A percentile compares a stretch with the other conserved stretches of the same genome.
phyloP scores from a whole-genome alignment of 108 stramenopile genomes.

The Skeletonema marinoi region DNA sequence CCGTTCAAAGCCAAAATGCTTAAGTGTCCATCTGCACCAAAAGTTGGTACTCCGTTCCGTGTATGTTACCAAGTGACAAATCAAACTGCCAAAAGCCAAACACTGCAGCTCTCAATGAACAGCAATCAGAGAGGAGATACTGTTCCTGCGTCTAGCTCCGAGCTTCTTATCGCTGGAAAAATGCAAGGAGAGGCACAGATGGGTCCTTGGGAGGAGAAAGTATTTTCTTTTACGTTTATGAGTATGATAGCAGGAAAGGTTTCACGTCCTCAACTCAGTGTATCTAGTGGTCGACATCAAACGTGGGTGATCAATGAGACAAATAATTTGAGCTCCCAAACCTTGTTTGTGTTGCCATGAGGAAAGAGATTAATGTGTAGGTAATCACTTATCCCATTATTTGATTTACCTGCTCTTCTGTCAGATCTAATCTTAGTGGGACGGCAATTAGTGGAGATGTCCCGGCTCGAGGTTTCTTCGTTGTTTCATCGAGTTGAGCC shows the following conservation, averaged over 20 bases:
- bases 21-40: constrained; percentile 46
- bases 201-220: constrained; percentile 60
- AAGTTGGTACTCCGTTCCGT: constrained; percentile 67
- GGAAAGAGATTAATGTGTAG: not conserved
- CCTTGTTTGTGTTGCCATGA: constrained; percentile 52
- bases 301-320: constrained; percentile 68
- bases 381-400: constrained; percentile 44
- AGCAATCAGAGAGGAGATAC: constrained; percentile 16
- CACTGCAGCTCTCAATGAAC: constrained; percentile 48
- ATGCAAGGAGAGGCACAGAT: constrained; percentile 54
- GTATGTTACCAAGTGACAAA: constrained; percentile 67
- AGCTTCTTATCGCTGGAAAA: constrained; percentile 61
- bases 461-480: constrained; percentile 71
- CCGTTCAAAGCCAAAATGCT: constrained; percentile 65
- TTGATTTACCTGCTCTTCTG: constrained; percentile 62
- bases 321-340: constrained; percentile 2
- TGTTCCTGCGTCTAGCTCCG: not conserved
- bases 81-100: constrained; percentile 65
- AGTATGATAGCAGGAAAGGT: constrained; percentile 68
- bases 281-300: constrained; percentile 63
- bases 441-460: constrained; percentile 73
- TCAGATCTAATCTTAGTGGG: constrained; percentile 68
- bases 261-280: constrained; percentile 47
- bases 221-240: constrained; percentile 61
- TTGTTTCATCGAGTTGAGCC: constrained; percentile 65